A percentile compares a stretch with the other conserved stretches of the same genome.
phyloP scores from a whole-genome alignment of 2,329 filamentous ascomycete species.

The Calonectria ilicicola region DNA sequence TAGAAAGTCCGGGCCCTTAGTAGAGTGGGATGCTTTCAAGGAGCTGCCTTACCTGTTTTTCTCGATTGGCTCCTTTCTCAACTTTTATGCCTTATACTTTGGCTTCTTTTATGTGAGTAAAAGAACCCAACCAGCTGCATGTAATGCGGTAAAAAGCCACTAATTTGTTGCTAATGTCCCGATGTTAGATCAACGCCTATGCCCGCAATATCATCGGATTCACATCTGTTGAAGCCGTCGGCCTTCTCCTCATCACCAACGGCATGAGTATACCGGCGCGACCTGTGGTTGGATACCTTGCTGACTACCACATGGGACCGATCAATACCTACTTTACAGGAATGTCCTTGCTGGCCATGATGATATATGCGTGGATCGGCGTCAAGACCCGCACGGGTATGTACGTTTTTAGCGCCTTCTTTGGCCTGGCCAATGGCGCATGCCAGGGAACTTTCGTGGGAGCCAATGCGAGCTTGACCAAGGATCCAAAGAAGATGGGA shows the following conservation, averaged over 20 bases:
- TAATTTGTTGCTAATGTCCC: constrained; percentile 12
- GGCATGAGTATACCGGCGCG: constrained; percentile 70
- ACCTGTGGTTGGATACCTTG: constrained; percentile 68
- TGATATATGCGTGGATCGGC: constrained; percentile 47
- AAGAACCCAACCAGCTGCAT: constrained; percentile 46
- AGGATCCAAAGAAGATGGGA: constrained; percentile 55
- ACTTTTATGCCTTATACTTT: constrained; percentile 54
- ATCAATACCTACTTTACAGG: constrained; percentile 57
- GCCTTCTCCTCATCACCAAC: constrained; percentile 74
- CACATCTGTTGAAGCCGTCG: constrained; percentile 62
- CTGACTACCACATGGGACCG: constrained; percentile 64
- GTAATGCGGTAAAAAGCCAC: constrained; percentile 45
- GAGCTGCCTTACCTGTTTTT: constrained; percentile 68
- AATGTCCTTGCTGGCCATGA: constrained; percentile 42
- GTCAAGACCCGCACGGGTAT: constrained; percentile 42
- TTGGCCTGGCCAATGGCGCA: constrained; percentile 43
- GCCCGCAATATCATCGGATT: constrained; percentile 52
- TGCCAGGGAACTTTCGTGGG: constrained; percentile 49
- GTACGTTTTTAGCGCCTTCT: constrained; percentile 46
- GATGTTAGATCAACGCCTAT: constrained; percentile 56
- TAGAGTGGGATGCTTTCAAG: constrained; percentile 68
- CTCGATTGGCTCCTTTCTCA: constrained; percentile 61
- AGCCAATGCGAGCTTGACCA: constrained; percentile 54
- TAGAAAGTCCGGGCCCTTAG: constrained; percentile 60
- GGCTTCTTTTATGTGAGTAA: constrained; percentile 57